phyloP scores from a whole-genome alignment of 2,329 filamentous ascomycete species.

The Epicoccum nigrum region DNA sequence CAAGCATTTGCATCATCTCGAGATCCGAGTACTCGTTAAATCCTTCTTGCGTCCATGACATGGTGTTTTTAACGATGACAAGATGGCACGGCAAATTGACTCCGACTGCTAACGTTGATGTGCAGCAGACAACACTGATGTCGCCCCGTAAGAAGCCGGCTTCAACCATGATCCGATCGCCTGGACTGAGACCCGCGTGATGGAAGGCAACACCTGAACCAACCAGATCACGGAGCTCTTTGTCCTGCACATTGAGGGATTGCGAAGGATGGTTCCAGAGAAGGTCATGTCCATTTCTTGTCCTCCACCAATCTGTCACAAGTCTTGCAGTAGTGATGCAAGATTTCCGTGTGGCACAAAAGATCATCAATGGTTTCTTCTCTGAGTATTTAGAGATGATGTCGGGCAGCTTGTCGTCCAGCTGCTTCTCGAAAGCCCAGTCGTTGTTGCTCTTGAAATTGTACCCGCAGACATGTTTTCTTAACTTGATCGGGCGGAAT shows the following conservation, averaged over 20 bases:
- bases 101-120: slow-evolving; percentile 81
- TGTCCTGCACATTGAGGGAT: slow-evolving; percentile 60
- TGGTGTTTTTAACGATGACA: slow-evolving; percentile 82
- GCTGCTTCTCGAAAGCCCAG: slow-evolving; percentile 74
- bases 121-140: slow-evolving; percentile 84
- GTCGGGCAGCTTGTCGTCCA: slow-evolving; percentile 69
- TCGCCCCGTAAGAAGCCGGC: slow-evolving; percentile 71
- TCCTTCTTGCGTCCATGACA: slow-evolving; percentile 61
- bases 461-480: slow-evolving; percentile 79
- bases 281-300: slow-evolving; percentile 57
- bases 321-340: slow-evolving; percentile 70
- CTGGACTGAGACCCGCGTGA: slow-evolving; percentile 73
- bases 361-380: slow-evolving; percentile 80
- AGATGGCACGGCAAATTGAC: slow-evolving; percentile 85
- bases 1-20: slow-evolving; percentile 90
- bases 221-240: slow-evolving; percentile 63
- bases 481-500: slow-evolving; percentile 76
- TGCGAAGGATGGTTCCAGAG: slow-evolving; percentile 68
- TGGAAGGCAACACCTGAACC: slow-evolving; percentile 76
- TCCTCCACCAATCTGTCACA: slow-evolving; percentile 70
- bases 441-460: slow-evolving; percentile 66
- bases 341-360: slow-evolving; percentile 78
- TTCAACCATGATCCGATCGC: slow-evolving; percentile 72
- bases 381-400: slow-evolving; percentile 71
- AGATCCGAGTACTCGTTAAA: slow-evolving; percentile 78